Conservation (phyloP, 495 filamentous ascomycete species). For the Symbiotaphrina buchneri region DNA sequence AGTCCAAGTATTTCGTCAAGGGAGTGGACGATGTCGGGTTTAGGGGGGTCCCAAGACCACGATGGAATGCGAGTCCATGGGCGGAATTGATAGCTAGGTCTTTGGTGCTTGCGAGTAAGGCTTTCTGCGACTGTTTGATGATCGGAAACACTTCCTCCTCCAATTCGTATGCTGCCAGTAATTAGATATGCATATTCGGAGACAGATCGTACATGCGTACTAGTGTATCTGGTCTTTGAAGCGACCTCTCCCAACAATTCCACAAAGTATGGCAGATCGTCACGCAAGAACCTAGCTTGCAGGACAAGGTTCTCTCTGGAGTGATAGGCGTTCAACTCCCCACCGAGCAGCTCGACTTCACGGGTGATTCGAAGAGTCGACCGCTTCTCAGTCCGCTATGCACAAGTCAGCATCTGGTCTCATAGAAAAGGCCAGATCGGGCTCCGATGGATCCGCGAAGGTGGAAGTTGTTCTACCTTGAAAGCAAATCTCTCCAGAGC, state of each 20-base stretch:
- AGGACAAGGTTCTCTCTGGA: conserved; percentile 82
- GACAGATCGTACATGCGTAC: conserved; percentile 24
- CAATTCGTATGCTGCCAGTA: conserved; percentile 51
- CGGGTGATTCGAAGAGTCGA: conserved; percentile 77
- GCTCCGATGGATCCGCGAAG: too few species aligned
- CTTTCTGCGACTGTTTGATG: conserved; percentile 49
- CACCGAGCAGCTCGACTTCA: conserved; percentile 85
- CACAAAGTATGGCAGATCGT: conserved; percentile 92
- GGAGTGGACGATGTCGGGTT: conserved; percentile 46
- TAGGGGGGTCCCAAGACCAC: conserved; percentile 58
- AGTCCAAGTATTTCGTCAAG: conserved; percentile 54
- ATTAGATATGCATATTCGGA: conserved; percentile 9
- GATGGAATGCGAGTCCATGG: conserved; percentile 83
- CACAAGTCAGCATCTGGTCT: not conserved
- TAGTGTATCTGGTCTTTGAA: conserved; percentile 60
- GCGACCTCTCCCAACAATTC: conserved; percentile 88
- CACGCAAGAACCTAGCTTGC: conserved; percentile 78
- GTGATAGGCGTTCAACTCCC: conserved; percentile 63
- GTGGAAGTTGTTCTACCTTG: conserved; percentile 81
- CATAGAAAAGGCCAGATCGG: not conserved
- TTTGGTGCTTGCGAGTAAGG: conserved; percentile 36
- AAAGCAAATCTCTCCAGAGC: conserved; percentile 86
- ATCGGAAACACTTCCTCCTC: conserved; percentile 59
- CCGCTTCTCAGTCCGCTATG: conserved; percentile 62
- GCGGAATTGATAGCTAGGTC: conserved; percentile 64